Evolutionary conservation across 1,284 basidiomycete genomes (phyloP).

Genomic region (Apiotrichum akiyoshidainum): DNA sequence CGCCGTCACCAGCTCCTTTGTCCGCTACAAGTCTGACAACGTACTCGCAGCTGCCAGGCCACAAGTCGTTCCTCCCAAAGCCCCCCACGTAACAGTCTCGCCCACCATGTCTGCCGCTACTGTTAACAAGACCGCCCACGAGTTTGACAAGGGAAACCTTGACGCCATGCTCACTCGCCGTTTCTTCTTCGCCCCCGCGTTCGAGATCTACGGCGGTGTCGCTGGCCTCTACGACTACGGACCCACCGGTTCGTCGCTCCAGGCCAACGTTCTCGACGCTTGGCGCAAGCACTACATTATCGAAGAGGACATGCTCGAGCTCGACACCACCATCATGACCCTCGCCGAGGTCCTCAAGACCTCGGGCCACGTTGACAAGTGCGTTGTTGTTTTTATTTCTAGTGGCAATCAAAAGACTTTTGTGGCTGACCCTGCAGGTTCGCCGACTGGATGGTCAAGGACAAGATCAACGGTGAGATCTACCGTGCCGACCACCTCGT

Average conservation of each 20-base stretch:
- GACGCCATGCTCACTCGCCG: conserved; percentile 84
- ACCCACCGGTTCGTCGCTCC: conserved; percentile 88
- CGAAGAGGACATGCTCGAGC: conserved; percentile 97
- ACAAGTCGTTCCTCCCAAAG: too few species aligned
- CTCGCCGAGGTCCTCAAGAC: conserved; percentile 93
- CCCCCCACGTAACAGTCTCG: background rate
- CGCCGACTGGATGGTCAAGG: conserved; percentile 99
- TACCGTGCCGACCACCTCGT: conserved; percentile 97
- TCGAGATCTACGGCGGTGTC: conserved; percentile 97
- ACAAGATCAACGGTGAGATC: conserved; percentile 89
- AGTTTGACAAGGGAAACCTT: conserved; percentile 83
- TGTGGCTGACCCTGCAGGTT: conserved; percentile 55
- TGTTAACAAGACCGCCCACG: conserved; percentile 79
- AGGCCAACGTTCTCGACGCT: conserved; percentile 93
- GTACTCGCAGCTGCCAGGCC: too few species aligned
- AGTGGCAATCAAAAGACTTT: background rate
- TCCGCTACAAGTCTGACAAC: background rate
- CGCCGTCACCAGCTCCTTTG: background rate
- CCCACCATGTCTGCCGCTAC: conserved; percentile 23
- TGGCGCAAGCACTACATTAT: conserved; percentile 99
- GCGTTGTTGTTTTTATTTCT: conserved; percentile 6
- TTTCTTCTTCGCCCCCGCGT: conserved; percentile 98
- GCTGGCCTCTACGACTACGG: conserved; percentile 96
- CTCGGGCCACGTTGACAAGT: conserved; percentile 92
- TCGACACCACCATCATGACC: conserved; percentile 98